Percentiles rank a stretch among this genome's conserved stretches.
Conservation (phyloP, 441 rosid genomes). For the Corymbia calophylla region DNA sequence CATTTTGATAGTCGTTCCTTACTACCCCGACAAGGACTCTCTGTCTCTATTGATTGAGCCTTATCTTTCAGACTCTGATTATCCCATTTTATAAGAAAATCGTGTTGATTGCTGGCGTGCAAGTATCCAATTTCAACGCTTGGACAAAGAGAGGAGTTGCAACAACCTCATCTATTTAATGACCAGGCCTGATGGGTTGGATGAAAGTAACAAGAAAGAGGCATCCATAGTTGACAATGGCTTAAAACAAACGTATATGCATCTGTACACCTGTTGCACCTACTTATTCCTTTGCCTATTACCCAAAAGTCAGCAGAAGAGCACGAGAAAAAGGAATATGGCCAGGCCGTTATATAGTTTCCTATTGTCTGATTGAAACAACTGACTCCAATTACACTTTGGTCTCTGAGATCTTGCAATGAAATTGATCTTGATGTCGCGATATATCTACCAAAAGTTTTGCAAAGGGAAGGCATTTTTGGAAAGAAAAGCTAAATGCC, state of each 20-base stretch:
- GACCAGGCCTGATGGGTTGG: not conserved
- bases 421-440: not conserved
- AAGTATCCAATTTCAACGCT: not conserved
- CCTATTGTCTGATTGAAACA: not conserved
- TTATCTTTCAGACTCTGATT: not conserved
- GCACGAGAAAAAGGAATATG: not conserved
- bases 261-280: not conserved
- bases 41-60: not conserved
- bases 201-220: not conserved
- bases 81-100: not conserved
- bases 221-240: not conserved
- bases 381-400: not conserved
- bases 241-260: not conserved
- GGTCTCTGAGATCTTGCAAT: not conserved
- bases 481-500: not conserved
- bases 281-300: not conserved
- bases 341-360: not conserved
- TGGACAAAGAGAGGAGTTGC: not conserved
- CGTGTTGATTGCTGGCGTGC: not conserved
- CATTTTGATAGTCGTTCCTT: not conserved
- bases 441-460: not conserved
- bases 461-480: not conserved
- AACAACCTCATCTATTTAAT: not conserved
- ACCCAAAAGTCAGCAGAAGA: not conserved
- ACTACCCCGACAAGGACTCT: not conserved